Base-by-base conservation (phyloP, 257 asterid species). In the Forsythia suspensa region DNA sequence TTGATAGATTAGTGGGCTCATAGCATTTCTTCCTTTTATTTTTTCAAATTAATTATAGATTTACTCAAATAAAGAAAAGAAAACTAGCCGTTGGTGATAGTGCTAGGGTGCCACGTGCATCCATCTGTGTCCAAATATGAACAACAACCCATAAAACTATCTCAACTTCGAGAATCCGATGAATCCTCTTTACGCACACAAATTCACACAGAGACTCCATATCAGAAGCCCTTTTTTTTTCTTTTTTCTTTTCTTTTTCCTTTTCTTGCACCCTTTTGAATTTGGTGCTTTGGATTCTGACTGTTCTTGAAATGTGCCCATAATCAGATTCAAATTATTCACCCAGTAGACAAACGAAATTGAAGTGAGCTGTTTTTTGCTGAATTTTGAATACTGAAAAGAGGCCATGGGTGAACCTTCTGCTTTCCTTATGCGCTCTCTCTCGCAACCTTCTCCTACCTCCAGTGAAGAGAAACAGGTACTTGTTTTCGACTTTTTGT, bases 321-420 rank as follows among this genome's bases (percentile, higher is more conserved):
- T 71, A 80, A 39, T 75, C 82, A 46, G 71, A 82, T 80, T 43
- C 67, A 52, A 68, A 39, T 37, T 51, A 55, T 29, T 29, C 2
- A 29, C 34, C 34, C 34, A 29, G 2, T 1, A 29, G 34, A 29
- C 34, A 24, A 18, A 29, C 5, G 52, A 0, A 52, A 18, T 24
- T 0, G 39, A 37, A 74, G 34, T 29, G 10, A 55, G 59, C 2
- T 36, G n/a, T 68, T 18, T n/a, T 5, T 3, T 4, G 65, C 34
- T 38, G 69, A 69, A 75, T 9, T 73, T 79, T 76, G 74, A 59
- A 68, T 34, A 73, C 16, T 37, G 68, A 15, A 39, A 65, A 77
- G 71, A 80, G 73, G 55, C 71, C 42, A 91, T 93, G 97, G 93
- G 79, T 80, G 98, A 91, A 79, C 82, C 98, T 75, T 82, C 94